These are phyloP conservation scores for button mushroom (Agaricus bisporus) DNA, from an alignment of 768 basidiomycete genomes.

Conservation along the genomic window DNA sequence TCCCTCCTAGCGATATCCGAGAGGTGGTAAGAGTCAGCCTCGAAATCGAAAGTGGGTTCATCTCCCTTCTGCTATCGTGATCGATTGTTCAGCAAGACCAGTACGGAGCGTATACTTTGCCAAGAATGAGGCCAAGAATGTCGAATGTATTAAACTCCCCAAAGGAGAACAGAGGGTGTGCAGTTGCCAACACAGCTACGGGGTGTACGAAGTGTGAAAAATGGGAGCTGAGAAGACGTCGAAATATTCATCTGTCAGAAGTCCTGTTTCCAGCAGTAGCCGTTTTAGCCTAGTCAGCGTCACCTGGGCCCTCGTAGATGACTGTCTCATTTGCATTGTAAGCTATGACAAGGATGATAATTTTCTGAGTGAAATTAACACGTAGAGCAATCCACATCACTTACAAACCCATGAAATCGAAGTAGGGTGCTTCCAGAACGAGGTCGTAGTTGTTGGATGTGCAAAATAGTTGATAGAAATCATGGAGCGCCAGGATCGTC, in stretches of 20 bases:
- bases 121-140: conserved; percentile 2
- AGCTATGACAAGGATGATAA: too few relatives aligned
- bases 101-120: conserved; percentile 1
- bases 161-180: background rate
- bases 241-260: too few relatives aligned
- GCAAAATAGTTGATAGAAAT: conserved; percentile 3
- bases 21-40: background rate
- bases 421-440: background rate
- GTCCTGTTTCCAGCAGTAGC: too few relatives aligned
- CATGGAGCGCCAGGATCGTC: background rate
- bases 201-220: too few relatives aligned
- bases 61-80: conserved; percentile 2
- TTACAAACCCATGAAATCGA: background rate
- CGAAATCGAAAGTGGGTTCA: background rate
- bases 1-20: background rate
- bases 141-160: background rate
- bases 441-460: background rate
- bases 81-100: conserved; percentile 6
- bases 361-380: too few relatives aligned
- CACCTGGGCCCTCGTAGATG: too few relatives aligned
- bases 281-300: too few relatives aligned
- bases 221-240: too few relatives aligned
- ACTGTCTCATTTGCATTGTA: too few relatives aligned
- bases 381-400: too few relatives aligned
- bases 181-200: too few relatives aligned